Evolutionary conservation across 2,329 filamentous ascomycete genomes (phyloP), one percentile per base, ranked within the genome.

Genomic region (Ophiostoma fasciatum): DNA sequence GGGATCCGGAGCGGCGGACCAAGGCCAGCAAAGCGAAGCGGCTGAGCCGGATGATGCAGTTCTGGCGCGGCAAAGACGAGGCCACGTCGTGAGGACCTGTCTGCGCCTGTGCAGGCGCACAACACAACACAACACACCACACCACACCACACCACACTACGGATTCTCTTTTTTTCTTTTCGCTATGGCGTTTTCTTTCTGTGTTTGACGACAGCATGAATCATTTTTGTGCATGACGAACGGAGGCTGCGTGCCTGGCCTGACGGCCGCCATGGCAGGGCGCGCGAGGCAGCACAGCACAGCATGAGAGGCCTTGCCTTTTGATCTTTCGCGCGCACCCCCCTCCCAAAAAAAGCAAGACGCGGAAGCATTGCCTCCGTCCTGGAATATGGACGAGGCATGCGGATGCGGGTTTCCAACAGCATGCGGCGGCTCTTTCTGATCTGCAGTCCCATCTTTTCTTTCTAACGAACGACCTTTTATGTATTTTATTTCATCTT

Each of bases 21-120:
- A 74, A 73, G 52, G 49, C 48, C 18, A 82, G 77, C 62, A 80
- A 75, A 53, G 63, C 72, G 26, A 81, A 75, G 52, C 69, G 79
- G 21, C 58, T 85, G 26, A 79, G 81, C 51, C 77, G 78, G 35
- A 66, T 85, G 60, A 74, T 84, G 66, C 74, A 78, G 47, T 87
- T 87, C 54, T 87, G 79, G 79, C 82, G 79, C 56, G 62, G 65
- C 9, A 74, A 67, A 49, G 66, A 67, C 1, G 42, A 46, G 29
- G 20, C 33, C 9, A 22, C 31, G 5, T 20, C 22, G 14, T 38
- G 17, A 35, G 5, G 4, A n/a, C n/a, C n/a, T n/a, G n/a, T n/a
- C n/a, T n/a, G n/a, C n/a, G n/a, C n/a, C n/a, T n/a, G n/a, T n/a
- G n/a, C n/a, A n/a, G n/a, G n/a, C 4, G 4, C 12, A 12, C 11